Percentiles rank a stretch among this genome's conserved stretches.
phyloP scores from a whole-genome alignment of 2,329 filamentous ascomycete genomes.

The Botrytis deweyae region DNA sequence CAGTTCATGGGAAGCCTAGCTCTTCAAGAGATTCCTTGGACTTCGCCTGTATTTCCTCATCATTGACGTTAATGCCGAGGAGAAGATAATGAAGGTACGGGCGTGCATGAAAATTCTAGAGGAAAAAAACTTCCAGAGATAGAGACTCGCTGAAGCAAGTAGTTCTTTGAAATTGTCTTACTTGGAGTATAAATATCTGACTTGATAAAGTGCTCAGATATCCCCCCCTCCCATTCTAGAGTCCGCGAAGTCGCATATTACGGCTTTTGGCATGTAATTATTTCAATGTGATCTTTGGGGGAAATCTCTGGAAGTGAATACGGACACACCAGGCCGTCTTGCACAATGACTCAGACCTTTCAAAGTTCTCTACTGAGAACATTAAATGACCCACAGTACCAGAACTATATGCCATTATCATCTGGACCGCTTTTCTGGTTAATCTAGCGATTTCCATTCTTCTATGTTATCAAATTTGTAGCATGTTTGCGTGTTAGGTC shows the following conservation, averaged over 20 bases:
- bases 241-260: neutral
- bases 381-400: accelerated
- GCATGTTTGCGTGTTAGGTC: neutral
- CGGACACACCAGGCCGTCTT: neutral
- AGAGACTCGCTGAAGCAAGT: neutral
- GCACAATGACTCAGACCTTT: neutral
- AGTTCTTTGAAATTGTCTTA: neutral
- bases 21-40: neutral
- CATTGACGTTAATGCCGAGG: accelerated
- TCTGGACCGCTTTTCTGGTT: neutral
- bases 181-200: neutral
- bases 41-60: no score
- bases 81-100: neutral
- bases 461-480: neutral
- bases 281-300: neutral
- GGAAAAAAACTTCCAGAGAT: neutral
- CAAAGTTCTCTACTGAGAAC: neutral
- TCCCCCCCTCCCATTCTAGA: neutral
- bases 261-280: neutral
- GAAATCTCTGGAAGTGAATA: neutral
- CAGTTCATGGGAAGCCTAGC: neutral
- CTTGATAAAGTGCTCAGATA: neutral
- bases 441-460: neutral
- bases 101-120: neutral
- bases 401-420: neutral